phyloP scores from a whole-genome alignment of 2,329 filamentous ascomycete genomes.

The Aureobasidium subglaciale region DNA sequence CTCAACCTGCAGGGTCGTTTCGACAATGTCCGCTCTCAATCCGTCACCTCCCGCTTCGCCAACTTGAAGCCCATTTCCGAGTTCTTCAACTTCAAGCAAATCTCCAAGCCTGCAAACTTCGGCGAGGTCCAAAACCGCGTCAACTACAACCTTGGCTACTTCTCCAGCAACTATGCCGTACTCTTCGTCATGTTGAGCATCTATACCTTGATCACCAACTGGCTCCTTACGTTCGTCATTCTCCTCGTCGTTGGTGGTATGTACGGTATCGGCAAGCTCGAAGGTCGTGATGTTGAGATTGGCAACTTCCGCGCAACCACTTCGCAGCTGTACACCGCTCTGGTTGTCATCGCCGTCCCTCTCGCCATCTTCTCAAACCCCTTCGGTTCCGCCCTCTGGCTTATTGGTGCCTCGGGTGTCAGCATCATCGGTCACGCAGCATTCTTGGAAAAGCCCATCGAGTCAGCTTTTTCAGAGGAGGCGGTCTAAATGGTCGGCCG shows the following conservation, averaged over 20 bases:
- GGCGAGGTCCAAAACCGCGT: slow-evolving; percentile 81
- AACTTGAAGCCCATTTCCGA: slow-evolving; percentile 87
- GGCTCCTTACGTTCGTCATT: slow-evolving; percentile 83
- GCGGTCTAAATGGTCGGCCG: slow-evolving; percentile 99
- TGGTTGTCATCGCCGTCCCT: slow-evolving; percentile 76
- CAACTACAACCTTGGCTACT: slow-evolving; percentile 96
- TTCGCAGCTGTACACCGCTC: slow-evolving; percentile 87
- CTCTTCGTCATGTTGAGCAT: slow-evolving; percentile 93
- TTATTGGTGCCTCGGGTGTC: slow-evolving; percentile 91
- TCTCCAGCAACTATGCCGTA: slow-evolving; percentile 95
- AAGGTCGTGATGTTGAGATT: slow-evolving; percentile 80
- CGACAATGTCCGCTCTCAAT: slow-evolving; percentile 71
- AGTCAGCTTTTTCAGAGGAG: slow-evolving; percentile 99
- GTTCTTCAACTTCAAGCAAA: slow-evolving; percentile 90
- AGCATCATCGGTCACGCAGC: slow-evolving; percentile 91
- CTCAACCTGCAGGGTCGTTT: slow-evolving; percentile 83
- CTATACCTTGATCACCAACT: slow-evolving; percentile 88
- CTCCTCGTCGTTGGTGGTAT: slow-evolving; percentile 78
- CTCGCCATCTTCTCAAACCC: slow-evolving; percentile 80
- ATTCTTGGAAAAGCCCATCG: slow-evolving; percentile 96
- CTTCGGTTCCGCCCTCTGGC: slow-evolving; percentile 80
- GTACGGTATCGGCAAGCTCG: slow-evolving; percentile 84
- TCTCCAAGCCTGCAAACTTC: slow-evolving; percentile 92
- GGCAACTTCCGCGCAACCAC: slow-evolving; percentile 76
- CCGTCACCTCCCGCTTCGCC: slow-evolving; percentile 74